These are phyloP conservation scores for Candida pseudoglaebosa DNA, from an alignment of 805 yeast genomes.

Conservation along the genomic window DNA sequence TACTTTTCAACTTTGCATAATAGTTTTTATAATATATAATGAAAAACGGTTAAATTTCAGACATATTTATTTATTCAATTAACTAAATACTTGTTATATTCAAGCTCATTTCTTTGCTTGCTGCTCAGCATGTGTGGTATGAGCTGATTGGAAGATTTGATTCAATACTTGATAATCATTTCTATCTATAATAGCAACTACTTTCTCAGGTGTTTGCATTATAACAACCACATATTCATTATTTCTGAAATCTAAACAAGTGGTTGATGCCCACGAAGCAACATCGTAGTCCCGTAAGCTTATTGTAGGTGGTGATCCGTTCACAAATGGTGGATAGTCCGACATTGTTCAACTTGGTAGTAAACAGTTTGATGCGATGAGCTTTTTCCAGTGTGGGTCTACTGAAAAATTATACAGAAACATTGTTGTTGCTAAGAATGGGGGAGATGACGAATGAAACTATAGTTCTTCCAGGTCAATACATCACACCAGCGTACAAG, in stretches of 20 bases:
- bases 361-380: neutral
- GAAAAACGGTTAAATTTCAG: too few species aligned
- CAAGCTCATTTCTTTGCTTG: conserved; percentile 1
- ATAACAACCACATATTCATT: conserved; percentile 41
- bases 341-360: conserved; percentile 8
- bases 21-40: too few species aligned
- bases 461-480: conserved; percentile 75
- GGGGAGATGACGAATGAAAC: neutral
- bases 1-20: too few species aligned
- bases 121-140: conserved; percentile 21
- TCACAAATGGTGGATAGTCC: conserved; percentile 37
- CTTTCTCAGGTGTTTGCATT: conserved; percentile 39
- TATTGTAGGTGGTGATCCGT: conserved; percentile 47
- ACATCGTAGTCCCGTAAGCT: conserved; percentile 44
- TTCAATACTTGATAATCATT: conserved; percentile 38
- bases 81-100: neutral
- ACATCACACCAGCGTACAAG: conserved; percentile 56
- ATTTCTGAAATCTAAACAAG: conserved; percentile 43
- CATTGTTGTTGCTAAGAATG: too few species aligned
- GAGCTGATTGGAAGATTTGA: conserved; percentile 45
- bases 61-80: too few species aligned
- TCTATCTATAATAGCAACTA: conserved; percentile 41
- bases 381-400: neutral
- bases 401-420: neutral
- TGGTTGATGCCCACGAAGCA: conserved; percentile 50